These are phyloP conservation scores for Phytophthora pluvialis DNA, from an alignment of 352 stramenopile species.

Conservation along the genomic window DNA sequence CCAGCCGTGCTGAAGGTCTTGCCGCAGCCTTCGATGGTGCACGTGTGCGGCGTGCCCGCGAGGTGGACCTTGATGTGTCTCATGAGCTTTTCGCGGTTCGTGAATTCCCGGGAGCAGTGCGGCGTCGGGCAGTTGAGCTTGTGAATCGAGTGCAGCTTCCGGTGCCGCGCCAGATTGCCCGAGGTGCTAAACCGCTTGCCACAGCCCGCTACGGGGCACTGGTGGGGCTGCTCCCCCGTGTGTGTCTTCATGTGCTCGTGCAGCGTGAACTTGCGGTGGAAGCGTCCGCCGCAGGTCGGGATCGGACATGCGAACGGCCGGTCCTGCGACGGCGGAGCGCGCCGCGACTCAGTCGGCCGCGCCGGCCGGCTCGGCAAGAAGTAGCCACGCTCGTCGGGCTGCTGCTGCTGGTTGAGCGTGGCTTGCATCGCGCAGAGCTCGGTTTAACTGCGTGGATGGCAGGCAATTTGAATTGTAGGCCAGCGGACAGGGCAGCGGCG, in stretches of 20 bases:
- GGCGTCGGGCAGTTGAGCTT: constrained; percentile 55
- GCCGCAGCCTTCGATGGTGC: constrained; percentile 48
- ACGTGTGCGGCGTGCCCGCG: constrained; percentile 58
- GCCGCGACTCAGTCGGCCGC: constrained; percentile 20
- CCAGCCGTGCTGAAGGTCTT: constrained; percentile 68
- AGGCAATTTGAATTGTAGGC: constrained; percentile 40
- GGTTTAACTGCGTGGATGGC: constrained; percentile 33
- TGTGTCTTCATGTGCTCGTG: constrained; percentile 83
- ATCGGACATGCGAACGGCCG: constrained; percentile 58
- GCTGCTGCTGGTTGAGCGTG: constrained; percentile 25
- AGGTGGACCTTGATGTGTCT: constrained; percentile 59
- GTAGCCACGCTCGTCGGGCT: constrained; percentile 17
- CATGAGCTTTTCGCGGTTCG: constrained; percentile 56
- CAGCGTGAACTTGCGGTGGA: constrained; percentile 77
- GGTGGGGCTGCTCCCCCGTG: constrained; percentile 75
- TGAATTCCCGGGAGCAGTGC: constrained; percentile 55
- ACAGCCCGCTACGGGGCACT: constrained; percentile 58
- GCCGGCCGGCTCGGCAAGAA: constrained; percentile 12
- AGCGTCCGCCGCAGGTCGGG: constrained; percentile 53
- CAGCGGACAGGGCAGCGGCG: constrained; percentile 32
- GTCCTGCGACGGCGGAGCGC: constrained; percentile 37
- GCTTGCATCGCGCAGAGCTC: constrained; percentile 28
- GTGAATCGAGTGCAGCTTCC: constrained; percentile 60
- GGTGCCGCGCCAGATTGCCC: constrained; percentile 74
- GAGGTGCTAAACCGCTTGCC: constrained; percentile 77